Percentiles rank a stretch among this genome's conserved stretches.
These are phyloP conservation scores for Rhynchospora pubera DNA, from an alignment of 176 grass and related monocot species.

Conservation along the genomic window DNA sequence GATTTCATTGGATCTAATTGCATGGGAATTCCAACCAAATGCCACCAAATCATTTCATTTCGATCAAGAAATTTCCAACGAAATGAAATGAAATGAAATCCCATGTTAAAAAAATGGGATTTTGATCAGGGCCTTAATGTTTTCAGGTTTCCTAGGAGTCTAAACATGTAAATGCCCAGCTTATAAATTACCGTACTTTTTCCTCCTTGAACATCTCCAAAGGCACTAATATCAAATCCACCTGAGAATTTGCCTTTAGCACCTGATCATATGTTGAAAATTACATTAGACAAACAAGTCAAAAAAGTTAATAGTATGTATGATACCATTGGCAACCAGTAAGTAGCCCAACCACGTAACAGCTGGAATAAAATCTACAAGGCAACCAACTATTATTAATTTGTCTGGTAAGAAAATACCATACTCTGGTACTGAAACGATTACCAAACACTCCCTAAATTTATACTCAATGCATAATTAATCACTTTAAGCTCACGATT, in stretches of 20 bases:
- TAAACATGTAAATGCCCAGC: neutral
- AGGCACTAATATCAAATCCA: slow-evolving; percentile 82
- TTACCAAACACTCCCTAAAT: neutral
- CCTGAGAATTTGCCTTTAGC: slow-evolving; percentile 75
- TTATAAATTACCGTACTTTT: slow-evolving; percentile 35
- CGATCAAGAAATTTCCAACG: no score
- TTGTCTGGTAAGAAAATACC: neutral
- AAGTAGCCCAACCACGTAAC: neutral
- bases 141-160: neutral
- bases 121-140: no score
- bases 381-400: slow-evolving; percentile 2
- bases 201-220: slow-evolving; percentile 52
- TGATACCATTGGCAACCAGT: neutral
- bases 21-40: no score
- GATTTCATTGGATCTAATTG: no score
- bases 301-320: neutral
- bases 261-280: slow-evolving; percentile 37
- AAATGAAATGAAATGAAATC: no score
- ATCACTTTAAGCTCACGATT: neutral
- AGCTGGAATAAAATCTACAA: neutral
- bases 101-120: no score
- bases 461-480: neutral
- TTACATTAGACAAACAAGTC: neutral
- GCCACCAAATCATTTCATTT: no score
- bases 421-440: no score